These are phyloP conservation scores for Blumeria hordei DNA, from an alignment of 2,329 filamentous ascomycete genomes.

Conservation along the genomic window DNA sequence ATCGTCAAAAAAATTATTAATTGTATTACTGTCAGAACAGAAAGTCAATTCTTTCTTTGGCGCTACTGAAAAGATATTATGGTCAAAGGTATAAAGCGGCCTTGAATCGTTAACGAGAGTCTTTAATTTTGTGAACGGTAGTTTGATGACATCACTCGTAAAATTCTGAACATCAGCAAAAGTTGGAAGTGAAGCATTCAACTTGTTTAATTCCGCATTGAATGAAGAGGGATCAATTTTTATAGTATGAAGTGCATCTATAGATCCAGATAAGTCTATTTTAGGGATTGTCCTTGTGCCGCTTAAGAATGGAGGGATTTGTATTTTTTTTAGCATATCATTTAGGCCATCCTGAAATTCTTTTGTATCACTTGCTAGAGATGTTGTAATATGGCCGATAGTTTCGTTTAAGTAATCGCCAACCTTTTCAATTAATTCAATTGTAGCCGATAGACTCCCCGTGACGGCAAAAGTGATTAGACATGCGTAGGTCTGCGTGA, in stretches of 20 bases:
- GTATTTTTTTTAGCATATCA: constrained; percentile 28
- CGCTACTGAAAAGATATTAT: constrained; percentile 56
- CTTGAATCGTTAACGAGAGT: constrained; percentile 45
- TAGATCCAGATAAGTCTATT: constrained; percentile 39
- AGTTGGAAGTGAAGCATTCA: constrained; percentile 59
- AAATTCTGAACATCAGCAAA: constrained; percentile 69
- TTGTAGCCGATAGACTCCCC: constrained; percentile 49
- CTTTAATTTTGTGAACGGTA: constrained; percentile 65
- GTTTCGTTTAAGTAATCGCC: constrained; percentile 33
- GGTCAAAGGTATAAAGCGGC: constrained; percentile 53
- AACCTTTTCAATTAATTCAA: constrained; percentile 35
- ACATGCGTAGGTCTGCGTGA: constrained; percentile 76
- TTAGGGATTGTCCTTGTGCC: constrained; percentile 20
- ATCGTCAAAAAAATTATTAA: constrained; percentile 61
- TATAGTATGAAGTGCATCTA: constrained; percentile 45
- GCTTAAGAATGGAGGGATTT: constrained; percentile 22
- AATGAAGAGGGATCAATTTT: constrained; percentile 42
- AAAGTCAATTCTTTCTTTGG: constrained; percentile 64
- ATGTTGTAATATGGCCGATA: constrained; percentile 20
- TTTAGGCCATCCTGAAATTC: constrained; percentile 32
- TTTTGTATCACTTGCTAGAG: constrained; percentile 24
- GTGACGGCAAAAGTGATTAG: constrained; percentile 64
- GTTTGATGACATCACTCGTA: constrained; percentile 46
- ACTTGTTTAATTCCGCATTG: constrained; percentile 39
- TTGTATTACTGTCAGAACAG: constrained; percentile 63